Evolutionary conservation across 441 rosid species (phyloP), one percentile per base, ranked within the genome.

Genomic region (Flueggea neowawraea): DNA sequence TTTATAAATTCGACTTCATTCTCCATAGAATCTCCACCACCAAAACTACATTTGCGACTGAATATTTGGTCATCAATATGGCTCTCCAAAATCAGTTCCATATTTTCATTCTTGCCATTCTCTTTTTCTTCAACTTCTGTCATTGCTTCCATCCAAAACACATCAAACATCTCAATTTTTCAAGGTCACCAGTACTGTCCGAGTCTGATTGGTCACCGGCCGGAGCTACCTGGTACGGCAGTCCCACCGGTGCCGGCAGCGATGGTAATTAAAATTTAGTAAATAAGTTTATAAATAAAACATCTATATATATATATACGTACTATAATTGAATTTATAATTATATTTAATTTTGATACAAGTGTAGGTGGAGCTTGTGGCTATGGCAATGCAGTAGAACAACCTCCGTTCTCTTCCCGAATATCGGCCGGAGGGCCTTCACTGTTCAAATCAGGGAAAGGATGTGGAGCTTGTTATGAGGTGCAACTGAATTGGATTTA

Each of bases 201-300:
- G 56, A 16, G 7, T 67, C 78, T 5, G 73, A 47, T 14, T 91
- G 91, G 94, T 79, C 81, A 17, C 68, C 72, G 0, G 93, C 88
- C 1, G 85, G 73, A 1, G 96, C 92, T 12, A 91, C 95, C 3
- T 91, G 82, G 88, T 89, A 89, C 16, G 98, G 98, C 4, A 56
- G 62, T 55, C 68, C 91, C 52, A 55, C 57, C 0, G 95, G 95
- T 4, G 84, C 72, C 10, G 96, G 98, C 61, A 80, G 72, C 36
- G 86, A 78, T 17, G 95, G 96, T 91, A 79, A 41, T 56, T 15
- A 22, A 45, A 31, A 6, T 0, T 22, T 22, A 22, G 2, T 22
- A 22, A 22, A 22, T 22, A 22, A 22, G 28, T 22, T 22, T 22
- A 22, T 22, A 22, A 22, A 22, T 2, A 22, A n/a, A 22, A 22